These are phyloP conservation scores for Talaromyces sp. DNA, from an alignment of 2,329 filamentous ascomycete species.

Conservation along the genomic window DNA sequence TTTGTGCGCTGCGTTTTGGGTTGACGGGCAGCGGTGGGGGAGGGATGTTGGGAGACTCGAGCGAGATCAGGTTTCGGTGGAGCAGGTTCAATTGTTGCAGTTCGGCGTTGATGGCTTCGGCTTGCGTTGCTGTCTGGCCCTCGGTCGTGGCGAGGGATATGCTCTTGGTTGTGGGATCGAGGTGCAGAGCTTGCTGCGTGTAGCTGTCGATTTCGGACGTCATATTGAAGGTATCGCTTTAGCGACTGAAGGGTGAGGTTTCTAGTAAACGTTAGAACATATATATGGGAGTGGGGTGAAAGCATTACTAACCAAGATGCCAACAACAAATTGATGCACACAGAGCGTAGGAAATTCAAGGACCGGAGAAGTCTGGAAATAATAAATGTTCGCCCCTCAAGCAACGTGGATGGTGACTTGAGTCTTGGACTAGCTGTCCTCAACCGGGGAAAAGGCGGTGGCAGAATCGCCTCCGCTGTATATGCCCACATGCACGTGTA, in stretches of 20 bases:
- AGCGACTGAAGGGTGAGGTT: not conserved
- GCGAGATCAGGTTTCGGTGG: constrained; percentile 64
- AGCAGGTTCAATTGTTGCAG: constrained; percentile 72
- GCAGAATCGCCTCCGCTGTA: constrained; percentile 9
- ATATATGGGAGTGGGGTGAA: not conserved
- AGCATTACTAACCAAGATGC: not conserved
- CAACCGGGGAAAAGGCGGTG: constrained; percentile 21
- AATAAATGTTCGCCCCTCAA: not conserved
- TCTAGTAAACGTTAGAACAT: not conserved
- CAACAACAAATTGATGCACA: not conserved
- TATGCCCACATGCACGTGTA: not conserved
- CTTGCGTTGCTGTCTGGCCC: constrained; percentile 37
- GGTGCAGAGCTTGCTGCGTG: constrained; percentile 71
- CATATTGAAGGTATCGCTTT: not conserved
- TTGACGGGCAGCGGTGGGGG: constrained; percentile 87
- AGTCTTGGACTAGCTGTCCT: constrained; percentile 21
- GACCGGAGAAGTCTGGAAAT: not conserved
- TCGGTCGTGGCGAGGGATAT: constrained; percentile 52
- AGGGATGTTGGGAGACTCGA: constrained; percentile 63
- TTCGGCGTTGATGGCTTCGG: constrained; percentile 55
- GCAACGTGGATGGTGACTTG: not conserved
- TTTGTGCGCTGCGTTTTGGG: constrained; percentile 81
- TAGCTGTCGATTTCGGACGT: constrained; percentile 46
- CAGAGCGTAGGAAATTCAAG: not conserved
- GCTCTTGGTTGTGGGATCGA: constrained; percentile 78